Evolutionary conservation across 495 filamentous ascomycete species (phyloP).

Genomic region (Daldinia decipiens): DNA sequence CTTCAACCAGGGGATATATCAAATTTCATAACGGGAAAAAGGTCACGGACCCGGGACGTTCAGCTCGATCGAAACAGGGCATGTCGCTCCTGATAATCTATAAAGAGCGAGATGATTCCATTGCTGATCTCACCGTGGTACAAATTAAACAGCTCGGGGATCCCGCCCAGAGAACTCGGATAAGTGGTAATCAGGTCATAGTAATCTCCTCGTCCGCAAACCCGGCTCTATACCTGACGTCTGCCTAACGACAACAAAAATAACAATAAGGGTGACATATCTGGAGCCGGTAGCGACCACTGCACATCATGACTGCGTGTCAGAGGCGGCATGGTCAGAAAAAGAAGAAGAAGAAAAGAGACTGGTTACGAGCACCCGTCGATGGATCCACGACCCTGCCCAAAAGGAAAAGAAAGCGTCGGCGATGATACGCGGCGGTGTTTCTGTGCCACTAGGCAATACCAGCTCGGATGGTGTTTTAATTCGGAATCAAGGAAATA

Average conservation of each 20-base stretch:
- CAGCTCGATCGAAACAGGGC: conserved; percentile 38
- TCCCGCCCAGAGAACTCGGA: conserved; percentile 23
- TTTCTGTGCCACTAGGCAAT: conserved; percentile 42
- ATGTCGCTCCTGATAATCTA: conserved; percentile 30
- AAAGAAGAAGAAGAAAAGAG: background rate
- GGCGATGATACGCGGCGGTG: conserved; percentile 40
- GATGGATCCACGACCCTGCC: conserved; percentile 27
- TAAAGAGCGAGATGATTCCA: conserved; percentile 40
- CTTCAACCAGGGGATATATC: conserved; percentile 37
- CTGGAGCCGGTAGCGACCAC: conserved; percentile 22
- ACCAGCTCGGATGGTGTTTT: conserved; percentile 29
- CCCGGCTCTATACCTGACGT: conserved; percentile 17
- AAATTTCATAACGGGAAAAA: conserved; percentile 39
- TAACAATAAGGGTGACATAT: conserved; percentile 32
- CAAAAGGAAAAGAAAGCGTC: conserved; percentile 21
- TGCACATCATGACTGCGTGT: conserved; percentile 30
- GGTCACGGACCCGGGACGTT: conserved; percentile 24
- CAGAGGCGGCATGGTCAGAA: conserved; percentile 27
- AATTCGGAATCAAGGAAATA: conserved; percentile 40
- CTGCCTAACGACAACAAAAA: conserved; percentile 37
- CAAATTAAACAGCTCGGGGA: conserved; percentile 43
- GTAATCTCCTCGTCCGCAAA: conserved; percentile 33
- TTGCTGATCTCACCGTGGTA: conserved; percentile 48
- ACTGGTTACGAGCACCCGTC: conserved; percentile 20
- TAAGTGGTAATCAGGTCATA: conserved; percentile 42